Evolutionary conservation across 169 alveolate genomes (phyloP), one percentile per base, ranked within the genome.

Genomic region (Eimeria praecox): DNA sequence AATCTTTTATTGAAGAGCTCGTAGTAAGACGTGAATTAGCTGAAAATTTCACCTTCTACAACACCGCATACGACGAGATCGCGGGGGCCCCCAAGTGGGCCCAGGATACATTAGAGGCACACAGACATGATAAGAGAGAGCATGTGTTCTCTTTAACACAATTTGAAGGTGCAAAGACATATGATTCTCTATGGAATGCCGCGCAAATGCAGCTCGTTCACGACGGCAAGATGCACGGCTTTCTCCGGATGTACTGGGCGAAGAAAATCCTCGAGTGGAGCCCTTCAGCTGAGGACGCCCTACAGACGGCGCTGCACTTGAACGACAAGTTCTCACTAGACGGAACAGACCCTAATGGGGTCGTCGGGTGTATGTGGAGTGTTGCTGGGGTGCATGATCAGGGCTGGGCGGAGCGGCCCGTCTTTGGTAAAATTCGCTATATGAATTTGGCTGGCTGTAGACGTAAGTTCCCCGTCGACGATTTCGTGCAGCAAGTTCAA

Each of bases 31-130:
- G 97, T 12, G 96, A 92, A 71, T 82, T 97, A 92, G 96, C 98
- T 8, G 98, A 97, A 96, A 98, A 98, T 87, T 97, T 96, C 56
- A 95, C 97, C 49, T 96, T 96, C 91, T 97, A 97, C 87, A 97
- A 97, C 86, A 95, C 64, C 18, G 64, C 96, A 10, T 98, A 98
- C 56, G 98, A 97, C 96, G 95, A 96, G 59, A 66, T 96, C 64
- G 96, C 95, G 62, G 98, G 98, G 30, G 97, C 97, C 3, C 97
- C 97, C 35, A 94, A 49, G n/a, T 98, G 98, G 98, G 98, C 98
- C 2, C 97, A 96, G 95, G 96, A 97, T 49, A 94, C 97, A 30
- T 88, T 97, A n/a, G 87, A 77, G 73, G 95, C 82, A 77, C 98
- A 97, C 82, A 95, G 88, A 30, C 66, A 94, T 12, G 98, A 98